Percentiles rank a stretch among this genome's conserved stretches.
Evolutionary conservation across 2,329 filamentous ascomycete species (phyloP).

Genomic region (Eutypella sp.): DNA sequence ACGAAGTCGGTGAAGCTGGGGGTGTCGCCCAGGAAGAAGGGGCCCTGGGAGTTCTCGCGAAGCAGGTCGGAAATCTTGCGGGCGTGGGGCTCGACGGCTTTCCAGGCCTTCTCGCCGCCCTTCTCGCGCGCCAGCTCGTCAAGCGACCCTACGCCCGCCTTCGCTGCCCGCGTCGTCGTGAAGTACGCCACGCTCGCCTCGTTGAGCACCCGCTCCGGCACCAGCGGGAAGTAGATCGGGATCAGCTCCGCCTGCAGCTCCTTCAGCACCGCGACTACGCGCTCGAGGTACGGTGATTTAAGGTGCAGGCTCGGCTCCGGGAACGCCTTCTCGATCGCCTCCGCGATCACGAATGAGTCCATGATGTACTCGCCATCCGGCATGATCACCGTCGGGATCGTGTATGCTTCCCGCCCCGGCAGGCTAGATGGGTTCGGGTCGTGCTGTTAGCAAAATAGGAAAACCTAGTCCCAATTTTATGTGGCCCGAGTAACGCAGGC

Average conservation of each 20-base stretch:
- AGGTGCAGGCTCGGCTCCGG: slow-evolving; percentile 55
- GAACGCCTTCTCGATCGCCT: slow-evolving; percentile 52
- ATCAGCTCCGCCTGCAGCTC: slow-evolving; percentile 28
- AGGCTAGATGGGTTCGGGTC: slow-evolving; percentile 34
- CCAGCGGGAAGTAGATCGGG: slow-evolving; percentile 39
- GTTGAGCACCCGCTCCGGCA: slow-evolving; percentile 49
- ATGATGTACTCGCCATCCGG: slow-evolving; percentile 54
- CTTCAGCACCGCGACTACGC: slow-evolving; percentile 37
- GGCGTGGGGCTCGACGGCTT: slow-evolving; percentile 31
- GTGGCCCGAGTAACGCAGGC: no score
- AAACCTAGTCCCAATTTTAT: no score
- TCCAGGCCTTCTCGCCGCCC: slow-evolving; percentile 47
- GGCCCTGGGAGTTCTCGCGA: slow-evolving; percentile 50
- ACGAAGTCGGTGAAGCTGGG: slow-evolving; percentile 55
- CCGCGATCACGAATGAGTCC: slow-evolving; percentile 59
- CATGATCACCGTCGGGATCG: slow-evolving; percentile 30
- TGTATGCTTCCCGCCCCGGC: slow-evolving; percentile 29
- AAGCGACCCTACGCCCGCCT: slow-evolving; percentile 49
- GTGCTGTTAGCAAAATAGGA: background rate
- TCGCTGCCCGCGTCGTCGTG: slow-evolving; percentile 41
- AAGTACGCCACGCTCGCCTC: slow-evolving; percentile 51
- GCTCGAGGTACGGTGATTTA: slow-evolving; percentile 44
- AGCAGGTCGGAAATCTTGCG: slow-evolving; percentile 39
- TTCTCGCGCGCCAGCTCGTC: slow-evolving; percentile 41
- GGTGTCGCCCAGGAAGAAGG: slow-evolving; percentile 55